Percentiles rank a stretch among this genome's conserved stretches.
These are phyloP conservation scores for Oxalis stricta DNA, from an alignment of 441 rosid genomes.

Conservation along the genomic window DNA sequence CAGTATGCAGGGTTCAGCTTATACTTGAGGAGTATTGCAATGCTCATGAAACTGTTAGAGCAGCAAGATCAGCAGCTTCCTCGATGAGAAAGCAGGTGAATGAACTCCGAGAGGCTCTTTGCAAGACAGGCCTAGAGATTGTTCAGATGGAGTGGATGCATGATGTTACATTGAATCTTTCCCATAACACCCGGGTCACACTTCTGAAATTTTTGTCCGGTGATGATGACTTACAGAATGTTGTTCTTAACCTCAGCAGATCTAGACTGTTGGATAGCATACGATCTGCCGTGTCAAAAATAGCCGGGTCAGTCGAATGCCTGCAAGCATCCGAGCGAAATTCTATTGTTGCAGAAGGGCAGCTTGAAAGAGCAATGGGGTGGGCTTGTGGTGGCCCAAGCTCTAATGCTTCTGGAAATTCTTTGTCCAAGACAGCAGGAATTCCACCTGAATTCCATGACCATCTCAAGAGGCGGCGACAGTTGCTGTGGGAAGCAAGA, in stretches of 20 bases:
- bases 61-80: slow-evolving; percentile 74
- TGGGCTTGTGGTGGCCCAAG: slow-evolving; percentile 97
- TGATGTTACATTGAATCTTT: slow-evolving; percentile 45
- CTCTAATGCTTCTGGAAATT: slow-evolving; percentile 39
- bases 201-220: slow-evolving; percentile 47
- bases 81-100: slow-evolving; percentile 63
- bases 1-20: slow-evolving; percentile 50
- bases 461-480: slow-evolving; percentile 64
- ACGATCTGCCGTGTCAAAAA: slow-evolving; percentile 51
- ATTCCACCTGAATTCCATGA: slow-evolving; percentile 87
- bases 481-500: slow-evolving; percentile 65
- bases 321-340: slow-evolving; percentile 71
- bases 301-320: slow-evolving; percentile 56
- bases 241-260: slow-evolving; percentile 58
- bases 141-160: slow-evolving; percentile 95
- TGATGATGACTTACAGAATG: slow-evolving; percentile 42
- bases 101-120: slow-evolving; percentile 65
- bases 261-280: slow-evolving; percentile 58
- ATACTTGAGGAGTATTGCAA: slow-evolving; percentile 92
- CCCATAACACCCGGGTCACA: slow-evolving; percentile 42
- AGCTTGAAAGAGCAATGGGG: slow-evolving; percentile 95
- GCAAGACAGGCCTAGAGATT: slow-evolving; percentile 66
- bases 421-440: slow-evolving; percentile 56
- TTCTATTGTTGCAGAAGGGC: slow-evolving; percentile 75
- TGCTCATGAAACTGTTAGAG: slow-evolving; percentile 81